These are phyloP conservation scores for Penicillium sp. DNA, from an alignment of 2,329 filamentous ascomycete genomes.

Conservation along the genomic window DNA sequence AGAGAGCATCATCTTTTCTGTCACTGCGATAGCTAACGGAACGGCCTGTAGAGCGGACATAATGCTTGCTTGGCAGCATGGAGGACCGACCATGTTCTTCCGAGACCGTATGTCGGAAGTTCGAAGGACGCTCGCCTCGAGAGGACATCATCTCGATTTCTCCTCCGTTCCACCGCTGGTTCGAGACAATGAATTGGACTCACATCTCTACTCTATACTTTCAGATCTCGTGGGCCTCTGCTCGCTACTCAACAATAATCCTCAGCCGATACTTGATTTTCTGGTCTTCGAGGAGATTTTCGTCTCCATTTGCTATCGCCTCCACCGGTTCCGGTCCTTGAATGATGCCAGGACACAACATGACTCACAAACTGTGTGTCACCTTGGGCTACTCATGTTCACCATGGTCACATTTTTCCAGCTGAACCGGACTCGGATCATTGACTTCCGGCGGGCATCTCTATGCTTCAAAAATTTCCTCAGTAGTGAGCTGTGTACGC, in stretches of 20 bases:
- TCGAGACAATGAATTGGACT: not conserved
- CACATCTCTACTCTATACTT: conserved; percentile 3
- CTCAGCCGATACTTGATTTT: not conserved
- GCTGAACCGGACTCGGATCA: not conserved
- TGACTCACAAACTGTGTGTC: conserved; percentile 1
- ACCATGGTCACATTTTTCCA: conserved; percentile 2
- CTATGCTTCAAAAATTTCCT: not conserved
- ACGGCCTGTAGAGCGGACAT: not conserved
- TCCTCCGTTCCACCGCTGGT: not conserved
- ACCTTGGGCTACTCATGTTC: not conserved
- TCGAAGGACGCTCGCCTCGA: not conserved
- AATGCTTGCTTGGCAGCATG: not conserved
- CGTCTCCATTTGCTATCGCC: conserved; percentile 10
- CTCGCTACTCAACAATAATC: conserved; percentile 1
- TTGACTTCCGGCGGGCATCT: not conserved
- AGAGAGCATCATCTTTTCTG: not conserved
- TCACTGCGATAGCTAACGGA: not conserved
- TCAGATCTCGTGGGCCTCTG: conserved; percentile 5
- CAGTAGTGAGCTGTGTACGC: not conserved
- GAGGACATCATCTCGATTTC: not conserved
- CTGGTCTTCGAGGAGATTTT: conserved; percentile 8
- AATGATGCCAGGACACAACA: not conserved
- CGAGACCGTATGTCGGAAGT: conserved; percentile 8
- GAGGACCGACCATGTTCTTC: conserved; percentile 12
- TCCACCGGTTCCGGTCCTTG: conserved; percentile 7